A percentile compares a stretch with the other conserved stretches of the same genome.
Evolutionary conservation across 257 asterid genomes (phyloP).

Genomic region (Cynanchum wilfordii): DNA sequence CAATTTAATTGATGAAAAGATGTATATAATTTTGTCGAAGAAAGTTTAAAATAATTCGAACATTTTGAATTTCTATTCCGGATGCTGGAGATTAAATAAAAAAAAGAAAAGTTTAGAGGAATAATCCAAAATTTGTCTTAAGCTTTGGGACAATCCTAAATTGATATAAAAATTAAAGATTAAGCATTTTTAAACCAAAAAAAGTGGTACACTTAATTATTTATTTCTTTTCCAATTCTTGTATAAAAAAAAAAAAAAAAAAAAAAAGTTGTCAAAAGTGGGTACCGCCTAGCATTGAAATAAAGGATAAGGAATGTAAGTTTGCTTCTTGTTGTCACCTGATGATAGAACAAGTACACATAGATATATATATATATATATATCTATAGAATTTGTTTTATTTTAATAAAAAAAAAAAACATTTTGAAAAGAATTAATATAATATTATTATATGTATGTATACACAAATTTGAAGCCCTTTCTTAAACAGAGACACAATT

Average conservation of each 20-base stretch:
- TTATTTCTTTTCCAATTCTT: neutral
- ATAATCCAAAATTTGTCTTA: neutral
- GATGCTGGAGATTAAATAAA: too few relatives aligned
- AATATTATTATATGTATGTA: too few relatives aligned
- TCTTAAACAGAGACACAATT: constrained; percentile 1
- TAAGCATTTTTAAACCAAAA: neutral
- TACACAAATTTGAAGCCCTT: neutral
- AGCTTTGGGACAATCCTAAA: neutral
- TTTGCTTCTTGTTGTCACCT: constrained; percentile 5
- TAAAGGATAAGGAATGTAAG: neutral
- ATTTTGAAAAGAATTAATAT: too few relatives aligned
- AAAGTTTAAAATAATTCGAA: too few relatives aligned
- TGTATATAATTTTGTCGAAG: too few relatives aligned
- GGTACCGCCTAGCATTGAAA: neutral
- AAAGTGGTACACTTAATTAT: neutral
- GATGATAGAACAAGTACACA: neutral
- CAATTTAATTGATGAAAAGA: too few relatives aligned
- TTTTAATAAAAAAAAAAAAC: neutral
- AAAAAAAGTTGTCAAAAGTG: neutral
- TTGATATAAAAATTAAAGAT: neutral
- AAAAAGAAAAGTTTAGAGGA: neutral
- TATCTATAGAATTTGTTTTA: constrained; percentile 3
- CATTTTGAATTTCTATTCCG: too few relatives aligned
- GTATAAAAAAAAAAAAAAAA: neutral
- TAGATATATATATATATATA: neutral